Base-by-base conservation (phyloP, 257 asterid species). In the Coffea eugenioides region DNA sequence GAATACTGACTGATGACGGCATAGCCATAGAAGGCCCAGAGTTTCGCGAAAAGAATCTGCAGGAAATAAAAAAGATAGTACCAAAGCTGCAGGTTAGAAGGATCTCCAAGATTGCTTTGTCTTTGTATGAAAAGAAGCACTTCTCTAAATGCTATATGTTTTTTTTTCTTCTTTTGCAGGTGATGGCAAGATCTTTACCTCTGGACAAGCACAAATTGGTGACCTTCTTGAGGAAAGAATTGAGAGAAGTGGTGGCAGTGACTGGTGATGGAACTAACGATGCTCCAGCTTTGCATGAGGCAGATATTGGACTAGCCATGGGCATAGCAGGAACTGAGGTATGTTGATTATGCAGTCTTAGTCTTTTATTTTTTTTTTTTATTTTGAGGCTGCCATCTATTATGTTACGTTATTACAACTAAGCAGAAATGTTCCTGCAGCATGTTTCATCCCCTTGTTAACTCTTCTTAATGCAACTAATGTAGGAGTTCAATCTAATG, bases 181-280 rank as follows among this genome's bases (percentile, higher is more conserved):
- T 96, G 48, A 94, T 96, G 97, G 98, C 97, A 51, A 91, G 98
- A 77, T 96, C 99, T 15, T 94, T 97, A n/a, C 99, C 99, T 31
- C 88, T 89, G 11, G 98, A 96, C 91, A 96, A 96, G 86, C 95
- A 96, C 83, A 90, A 86, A 77, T 77, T 94, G 77, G 97, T 94
- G 43, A 85, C 91, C 39, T 46, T 74, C 79, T 89, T 70, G 95
- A 88, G 88, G 86, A 75, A 80, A 61, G 87, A 59, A 8, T 91
- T 87, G 75, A 80, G 78, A 87, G 97, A 96, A 85, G 98, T 96
- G 34, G 97, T 94, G 80, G 99, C 99, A 69, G 99, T 87, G 51
- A 87, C 90, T 11, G 90, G 90, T 52, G 89, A 87, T 83, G 90
- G 90, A 45, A 85, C 90, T 31, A 87, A 87, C 52, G 90, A 87